Percentiles rank a stretch among this genome's conserved stretches.
Conservation (phyloP, 2,329 filamentous ascomycete species). For the Bipolaris zeicola region DNA sequence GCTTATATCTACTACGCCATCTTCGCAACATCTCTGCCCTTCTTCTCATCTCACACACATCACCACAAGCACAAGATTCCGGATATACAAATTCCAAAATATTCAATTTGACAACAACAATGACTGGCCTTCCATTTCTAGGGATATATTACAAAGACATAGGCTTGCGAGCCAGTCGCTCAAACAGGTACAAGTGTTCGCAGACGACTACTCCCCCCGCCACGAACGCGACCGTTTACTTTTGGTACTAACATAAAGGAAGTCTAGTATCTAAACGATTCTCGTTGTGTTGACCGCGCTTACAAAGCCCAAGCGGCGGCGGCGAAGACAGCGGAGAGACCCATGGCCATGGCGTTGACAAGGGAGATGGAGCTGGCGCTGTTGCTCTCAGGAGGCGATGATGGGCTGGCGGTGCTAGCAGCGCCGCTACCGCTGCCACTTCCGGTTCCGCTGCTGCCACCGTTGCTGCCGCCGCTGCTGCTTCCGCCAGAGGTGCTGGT, state of each 20-base stretch:
- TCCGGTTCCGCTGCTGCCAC: slow-evolving; percentile 7
- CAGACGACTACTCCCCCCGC: background rate
- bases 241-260: slow-evolving; percentile 5
- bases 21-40: background rate
- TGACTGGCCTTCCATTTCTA: slow-evolving; percentile 4
- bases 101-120: background rate
- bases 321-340: slow-evolving; percentile 34
- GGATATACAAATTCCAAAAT: too few relatives aligned
- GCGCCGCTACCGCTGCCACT: background rate
- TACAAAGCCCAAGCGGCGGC: slow-evolving; percentile 34
- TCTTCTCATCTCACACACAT: background rate
- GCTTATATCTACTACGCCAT: background rate
- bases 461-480: background rate
- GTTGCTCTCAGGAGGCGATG: slow-evolving; percentile 3
- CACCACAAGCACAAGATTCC: too few relatives aligned
- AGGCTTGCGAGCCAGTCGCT: slow-evolving; percentile 7
- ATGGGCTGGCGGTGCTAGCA: background rate
- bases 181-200: slow-evolving; percentile 3
- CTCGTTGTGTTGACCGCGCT: background rate
- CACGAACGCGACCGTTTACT: slow-evolving; percentile 5
- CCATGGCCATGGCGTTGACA: slow-evolving; percentile 33
- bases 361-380: slow-evolving; percentile 24
- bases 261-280: background rate
- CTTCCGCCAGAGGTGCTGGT: background rate
- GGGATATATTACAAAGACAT: slow-evolving; percentile 9